Conservation (phyloP, 2,329 filamentous ascomycete species). For the Pseudopyrenochaeta lycopersici region DNA sequence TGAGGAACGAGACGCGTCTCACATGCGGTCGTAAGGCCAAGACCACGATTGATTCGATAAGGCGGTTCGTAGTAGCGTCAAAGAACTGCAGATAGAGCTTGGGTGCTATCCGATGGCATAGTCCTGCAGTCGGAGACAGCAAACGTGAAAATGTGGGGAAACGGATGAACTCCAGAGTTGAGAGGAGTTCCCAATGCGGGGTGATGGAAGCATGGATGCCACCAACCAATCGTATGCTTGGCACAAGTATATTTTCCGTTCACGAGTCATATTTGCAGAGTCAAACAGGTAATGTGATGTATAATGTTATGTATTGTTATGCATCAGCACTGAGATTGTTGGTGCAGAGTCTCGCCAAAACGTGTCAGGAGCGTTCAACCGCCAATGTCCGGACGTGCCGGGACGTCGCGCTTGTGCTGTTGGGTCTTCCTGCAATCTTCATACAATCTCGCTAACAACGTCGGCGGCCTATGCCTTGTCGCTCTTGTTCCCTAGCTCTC, state of each 20-base stretch:
- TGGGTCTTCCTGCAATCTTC: neutral
- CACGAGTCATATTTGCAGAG: neutral
- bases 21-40: slow-evolving; percentile 2
- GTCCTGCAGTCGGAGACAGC: slow-evolving; percentile 19
- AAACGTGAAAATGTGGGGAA: slow-evolving; percentile 33
- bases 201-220: slow-evolving; percentile 7
- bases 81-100: slow-evolving; percentile 9
- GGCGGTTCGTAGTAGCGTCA: slow-evolving; percentile 9
- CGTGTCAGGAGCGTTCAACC: neutral
- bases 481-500: slow-evolving; percentile 42
- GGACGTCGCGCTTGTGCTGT: slow-evolving; percentile 1
- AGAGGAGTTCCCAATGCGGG: slow-evolving; percentile 26
- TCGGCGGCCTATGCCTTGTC: slow-evolving; percentile 31
- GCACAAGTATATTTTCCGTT: slow-evolving; percentile 1
- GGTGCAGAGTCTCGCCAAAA: neutral
- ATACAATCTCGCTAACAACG: neutral
- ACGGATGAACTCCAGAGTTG: slow-evolving; percentile 14
- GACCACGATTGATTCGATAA: slow-evolving; percentile 15
- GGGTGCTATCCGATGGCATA: slow-evolving; percentile 13
- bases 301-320: neutral
- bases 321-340: neutral
- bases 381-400: neutral
- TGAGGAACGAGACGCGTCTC: slow-evolving; percentile 14
- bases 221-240: slow-evolving; percentile 10
- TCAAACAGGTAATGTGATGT: neutral